Percentiles rank a stretch among this genome's conserved stretches.
Conservation (phyloP, 306 rosid species). For the Hippophae rhamnoides region DNA sequence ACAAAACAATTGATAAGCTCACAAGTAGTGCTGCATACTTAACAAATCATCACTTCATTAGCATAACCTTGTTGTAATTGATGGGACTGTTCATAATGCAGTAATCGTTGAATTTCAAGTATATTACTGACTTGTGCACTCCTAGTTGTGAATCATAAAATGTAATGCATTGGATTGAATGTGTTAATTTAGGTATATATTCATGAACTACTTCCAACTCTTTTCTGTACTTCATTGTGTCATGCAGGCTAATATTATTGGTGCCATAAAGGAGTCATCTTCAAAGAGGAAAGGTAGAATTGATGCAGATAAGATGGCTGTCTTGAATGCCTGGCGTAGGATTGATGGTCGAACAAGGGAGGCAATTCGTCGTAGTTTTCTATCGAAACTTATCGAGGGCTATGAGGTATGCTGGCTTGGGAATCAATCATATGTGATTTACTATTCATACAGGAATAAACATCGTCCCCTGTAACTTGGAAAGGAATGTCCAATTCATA, state of each 20-base stretch:
- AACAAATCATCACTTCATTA: too few species aligned
- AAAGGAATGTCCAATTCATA: too few species aligned
- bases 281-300: constrained; percentile 43
- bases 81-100: too few species aligned
- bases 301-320: constrained; percentile 53
- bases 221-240: constrained; percentile 17
- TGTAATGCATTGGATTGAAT: neutral
- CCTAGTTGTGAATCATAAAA: too few species aligned
- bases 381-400: constrained; percentile 54
- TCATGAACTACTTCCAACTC: constrained; percentile 10
- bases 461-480: too few species aligned
- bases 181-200: neutral
- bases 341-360: constrained; percentile 73
- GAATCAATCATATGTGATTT: neutral
- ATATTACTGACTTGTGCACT: too few species aligned
- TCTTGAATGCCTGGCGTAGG: constrained; percentile 52
- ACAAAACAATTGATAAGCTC: too few species aligned
- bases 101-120: too few species aligned
- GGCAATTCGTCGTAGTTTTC: constrained; percentile 79
- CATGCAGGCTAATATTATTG: constrained; percentile 70
- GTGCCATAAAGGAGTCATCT: constrained; percentile 31
- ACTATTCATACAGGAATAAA: too few species aligned
- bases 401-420: constrained; percentile 54
- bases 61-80: too few species aligned
- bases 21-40: too few species aligned